phyloP scores from a whole-genome alignment of 345 rosid genomes.

The Atalantia buxifolia region DNA sequence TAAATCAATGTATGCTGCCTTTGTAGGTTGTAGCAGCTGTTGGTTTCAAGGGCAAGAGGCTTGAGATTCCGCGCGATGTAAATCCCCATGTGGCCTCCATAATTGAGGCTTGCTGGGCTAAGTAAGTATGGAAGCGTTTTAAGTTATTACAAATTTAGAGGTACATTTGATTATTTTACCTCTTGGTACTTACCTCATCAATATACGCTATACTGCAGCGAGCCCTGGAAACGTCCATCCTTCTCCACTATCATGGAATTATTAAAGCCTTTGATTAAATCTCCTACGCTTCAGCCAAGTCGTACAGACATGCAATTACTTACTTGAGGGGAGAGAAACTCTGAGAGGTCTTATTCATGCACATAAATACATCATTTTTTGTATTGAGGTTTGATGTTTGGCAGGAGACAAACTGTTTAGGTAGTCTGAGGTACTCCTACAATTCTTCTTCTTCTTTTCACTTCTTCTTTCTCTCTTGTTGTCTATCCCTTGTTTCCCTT shows the following conservation, averaged over 20 bases:
- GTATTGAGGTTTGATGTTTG: constrained; percentile 39
- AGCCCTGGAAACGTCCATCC: constrained; percentile 97
- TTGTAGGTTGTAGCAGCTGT: constrained; percentile 98
- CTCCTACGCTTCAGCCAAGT: constrained; percentile 55
- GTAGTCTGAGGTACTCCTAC: constrained; percentile 39
- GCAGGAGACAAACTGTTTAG: constrained; percentile 36
- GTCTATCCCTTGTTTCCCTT: not conserved
- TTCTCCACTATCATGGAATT: constrained; percentile 81
- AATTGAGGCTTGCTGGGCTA: constrained; percentile 94
- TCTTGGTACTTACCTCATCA: not conserved
- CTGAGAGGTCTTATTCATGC: constrained; percentile 36
- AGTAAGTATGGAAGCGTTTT: constrained; percentile 41
- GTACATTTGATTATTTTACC: not conserved
- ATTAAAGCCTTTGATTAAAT: constrained; percentile 66
- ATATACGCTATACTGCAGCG: constrained; percentile 44
- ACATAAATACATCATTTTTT: constrained; percentile 72
- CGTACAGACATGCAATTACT: constrained; percentile 48
- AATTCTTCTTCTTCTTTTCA: not conserved
- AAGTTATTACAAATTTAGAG: not conserved
- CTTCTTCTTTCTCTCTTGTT: not conserved
- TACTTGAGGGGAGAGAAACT: constrained; percentile 23
- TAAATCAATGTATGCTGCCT: constrained; percentile 1
- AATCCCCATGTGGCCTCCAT: constrained; percentile 79
- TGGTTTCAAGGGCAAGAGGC: constrained; percentile 88
- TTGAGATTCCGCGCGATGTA: constrained; percentile 81